These are phyloP conservation scores for Pythium utonaiense DNA, from an alignment of 352 stramenopile species.

Conservation along the genomic window DNA sequence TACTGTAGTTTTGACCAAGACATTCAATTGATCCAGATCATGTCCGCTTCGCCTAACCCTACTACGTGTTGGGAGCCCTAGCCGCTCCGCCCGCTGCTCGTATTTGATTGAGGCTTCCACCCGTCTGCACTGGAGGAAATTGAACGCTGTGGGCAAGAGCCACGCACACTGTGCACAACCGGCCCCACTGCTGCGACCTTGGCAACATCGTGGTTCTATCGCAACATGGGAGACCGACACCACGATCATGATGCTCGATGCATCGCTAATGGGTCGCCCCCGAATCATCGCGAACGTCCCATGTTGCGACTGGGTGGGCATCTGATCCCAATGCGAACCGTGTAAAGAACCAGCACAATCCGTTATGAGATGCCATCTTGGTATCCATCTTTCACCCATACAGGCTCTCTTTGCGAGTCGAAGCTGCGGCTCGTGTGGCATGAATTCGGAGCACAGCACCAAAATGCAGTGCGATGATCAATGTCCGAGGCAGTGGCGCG, in stretches of 20 bases:
- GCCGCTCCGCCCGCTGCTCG: background rate
- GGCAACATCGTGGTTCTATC: background rate
- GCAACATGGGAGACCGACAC: background rate
- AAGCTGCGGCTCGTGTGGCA: background rate
- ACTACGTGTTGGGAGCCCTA: background rate
- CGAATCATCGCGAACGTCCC: background rate
- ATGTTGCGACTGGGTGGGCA: background rate
- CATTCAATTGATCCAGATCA: too few relatives aligned
- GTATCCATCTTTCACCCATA: background rate
- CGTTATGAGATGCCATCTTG: background rate
- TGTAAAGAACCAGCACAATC: background rate
- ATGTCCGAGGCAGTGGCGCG: too few relatives aligned
- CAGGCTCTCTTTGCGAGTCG: too few relatives aligned
- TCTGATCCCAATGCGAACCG: background rate
- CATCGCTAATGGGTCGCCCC: too few relatives aligned
- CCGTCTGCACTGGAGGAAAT: slow-evolving; percentile 1
- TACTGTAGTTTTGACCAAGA: too few relatives aligned
- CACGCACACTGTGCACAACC: background rate
- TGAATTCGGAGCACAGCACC: too few relatives aligned
- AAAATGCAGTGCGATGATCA: too few relatives aligned
- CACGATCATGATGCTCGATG: background rate
- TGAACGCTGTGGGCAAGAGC: slow-evolving; percentile 1
- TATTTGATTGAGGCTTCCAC: background rate
- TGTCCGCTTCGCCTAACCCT: background rate
- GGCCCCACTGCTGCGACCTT: background rate